Evolutionary conservation across 306 rosid species (phyloP).

Genomic region (Erythrophleum fordii): DNA sequence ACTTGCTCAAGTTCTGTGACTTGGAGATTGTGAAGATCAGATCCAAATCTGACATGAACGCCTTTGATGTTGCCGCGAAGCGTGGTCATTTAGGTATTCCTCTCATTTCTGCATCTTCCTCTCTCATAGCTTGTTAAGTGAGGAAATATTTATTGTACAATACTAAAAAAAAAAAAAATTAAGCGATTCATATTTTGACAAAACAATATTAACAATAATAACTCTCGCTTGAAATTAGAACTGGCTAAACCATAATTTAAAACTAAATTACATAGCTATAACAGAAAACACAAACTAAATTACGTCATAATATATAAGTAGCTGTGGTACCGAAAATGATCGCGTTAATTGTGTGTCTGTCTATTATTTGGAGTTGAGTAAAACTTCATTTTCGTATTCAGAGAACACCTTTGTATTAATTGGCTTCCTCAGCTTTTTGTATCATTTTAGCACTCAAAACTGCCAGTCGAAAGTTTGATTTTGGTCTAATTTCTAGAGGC

Average conservation of each 20-base stretch:
- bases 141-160: neutral
- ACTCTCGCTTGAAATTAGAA: neutral
- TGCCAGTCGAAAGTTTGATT: neutral
- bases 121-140: slow-evolving; percentile 4
- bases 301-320: neutral
- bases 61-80: slow-evolving; percentile 82
- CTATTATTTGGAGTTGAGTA: neutral
- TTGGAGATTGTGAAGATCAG: slow-evolving; percentile 66
- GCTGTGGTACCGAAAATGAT: neutral
- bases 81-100: slow-evolving; percentile 77
- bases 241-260: neutral
- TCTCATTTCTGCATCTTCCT: neutral
- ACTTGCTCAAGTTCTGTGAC: slow-evolving; percentile 63
- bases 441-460: neutral
- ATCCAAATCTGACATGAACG: slow-evolving; percentile 78
- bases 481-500: neutral
- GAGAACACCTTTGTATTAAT: neutral
- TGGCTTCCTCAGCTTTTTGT: neutral
- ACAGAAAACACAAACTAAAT: neutral
- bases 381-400: neutral
- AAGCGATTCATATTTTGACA: neutral
- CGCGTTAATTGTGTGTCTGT: neutral
- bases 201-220: no score
- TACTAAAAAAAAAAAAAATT: neutral
- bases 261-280: neutral